These are phyloP conservation scores for Phytophthora palmivora DNA, from an alignment of 352 stramenopile genomes.

Conservation along the genomic window DNA sequence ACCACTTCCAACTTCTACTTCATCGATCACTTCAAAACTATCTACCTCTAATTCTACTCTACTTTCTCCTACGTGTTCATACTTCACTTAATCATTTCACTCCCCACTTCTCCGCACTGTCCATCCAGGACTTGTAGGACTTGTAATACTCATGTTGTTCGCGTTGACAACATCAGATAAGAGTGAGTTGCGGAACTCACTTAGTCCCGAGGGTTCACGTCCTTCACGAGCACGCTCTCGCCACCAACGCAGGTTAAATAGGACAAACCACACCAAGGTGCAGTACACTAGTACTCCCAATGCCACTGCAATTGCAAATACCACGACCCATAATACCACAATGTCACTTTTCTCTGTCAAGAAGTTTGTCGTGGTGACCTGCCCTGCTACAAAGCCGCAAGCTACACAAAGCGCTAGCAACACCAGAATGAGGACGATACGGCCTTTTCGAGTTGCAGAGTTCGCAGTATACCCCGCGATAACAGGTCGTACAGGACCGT, in stretches of 20 bases:
- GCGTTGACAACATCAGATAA: constrained; percentile 20
- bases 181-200: constrained; percentile 25
- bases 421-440: constrained; percentile 42
- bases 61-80: constrained; percentile 14
- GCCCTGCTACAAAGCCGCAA: constrained; percentile 42
- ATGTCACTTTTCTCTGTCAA: constrained; percentile 37
- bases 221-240: constrained; percentile 19
- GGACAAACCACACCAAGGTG: constrained; percentile 41
- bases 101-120: constrained; percentile 4
- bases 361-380: constrained; percentile 50
- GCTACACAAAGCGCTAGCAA: constrained; percentile 43
- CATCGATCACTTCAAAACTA: neutral
- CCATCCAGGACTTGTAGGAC: constrained; percentile 21
- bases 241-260: constrained; percentile 60
- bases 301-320: constrained; percentile 50
- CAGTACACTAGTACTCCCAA: constrained; percentile 57
- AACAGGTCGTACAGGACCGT: constrained; percentile 36
- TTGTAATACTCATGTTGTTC: constrained; percentile 15
- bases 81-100: constrained; percentile 14
- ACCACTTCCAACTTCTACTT: neutral
- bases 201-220: constrained; percentile 25
- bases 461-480: constrained; percentile 40
- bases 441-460: constrained; percentile 46
- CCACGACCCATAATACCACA: constrained; percentile 54
- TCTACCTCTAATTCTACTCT: constrained; percentile 3